These are phyloP conservation scores for Amaranthus cruentus DNA, from an alignment of 148 eudicot species.

Conservation along the genomic window DNA sequence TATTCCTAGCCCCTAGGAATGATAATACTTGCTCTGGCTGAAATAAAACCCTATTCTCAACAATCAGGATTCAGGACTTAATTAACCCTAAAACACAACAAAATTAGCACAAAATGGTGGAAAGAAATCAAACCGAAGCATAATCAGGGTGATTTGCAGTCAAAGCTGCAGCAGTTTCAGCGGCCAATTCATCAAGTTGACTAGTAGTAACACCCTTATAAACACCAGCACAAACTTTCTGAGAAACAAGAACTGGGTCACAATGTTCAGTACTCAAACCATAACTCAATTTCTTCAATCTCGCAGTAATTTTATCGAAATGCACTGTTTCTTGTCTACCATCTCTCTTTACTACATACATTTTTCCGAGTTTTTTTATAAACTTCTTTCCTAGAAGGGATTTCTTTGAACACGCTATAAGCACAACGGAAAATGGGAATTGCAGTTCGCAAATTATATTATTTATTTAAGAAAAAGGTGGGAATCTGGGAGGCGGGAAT, in stretches of 20 bases:
- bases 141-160: slow-evolving; percentile 87
- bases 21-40: too few species aligned
- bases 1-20: too few species aligned
- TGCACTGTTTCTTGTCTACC: slow-evolving; percentile 78
- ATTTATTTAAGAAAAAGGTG: not conserved
- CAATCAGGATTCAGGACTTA: not conserved
- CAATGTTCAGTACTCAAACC: slow-evolving; percentile 78
- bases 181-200: slow-evolving; percentile 88
- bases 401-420: slow-evolving; percentile 31
- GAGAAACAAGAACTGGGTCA: slow-evolving; percentile 74
- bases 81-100: not conserved
- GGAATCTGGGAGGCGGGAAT: slow-evolving; percentile 10
- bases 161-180: slow-evolving; percentile 85
- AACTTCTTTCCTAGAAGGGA: not conserved
- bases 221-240: slow-evolving; percentile 85
- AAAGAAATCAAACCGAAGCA: slow-evolving; percentile 47
- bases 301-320: slow-evolving; percentile 81
- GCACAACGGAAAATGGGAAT: not conserved
- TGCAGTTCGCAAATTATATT: not conserved
- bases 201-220: slow-evolving; percentile 87
- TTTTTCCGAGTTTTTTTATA: slow-evolving; percentile 11
- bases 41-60: too few species aligned
- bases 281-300: slow-evolving; percentile 82
- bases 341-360: slow-evolving; percentile 92
- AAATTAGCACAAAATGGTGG: not conserved